Base-by-base conservation (phyloP, 306 rosid species). In the Pterocarpus macrocarpus region DNA sequence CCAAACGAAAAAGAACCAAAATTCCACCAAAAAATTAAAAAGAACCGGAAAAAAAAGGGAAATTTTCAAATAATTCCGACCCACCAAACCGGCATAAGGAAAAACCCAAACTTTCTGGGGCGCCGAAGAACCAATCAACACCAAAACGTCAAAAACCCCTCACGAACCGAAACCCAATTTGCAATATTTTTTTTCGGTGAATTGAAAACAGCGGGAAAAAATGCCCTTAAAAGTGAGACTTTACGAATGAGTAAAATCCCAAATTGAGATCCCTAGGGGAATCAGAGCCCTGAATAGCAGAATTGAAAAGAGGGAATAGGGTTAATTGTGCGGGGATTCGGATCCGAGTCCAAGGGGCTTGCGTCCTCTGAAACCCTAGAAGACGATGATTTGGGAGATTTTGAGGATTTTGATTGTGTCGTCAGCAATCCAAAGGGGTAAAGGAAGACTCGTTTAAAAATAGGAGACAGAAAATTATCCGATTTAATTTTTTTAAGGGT, bases 281-380 rank as follows among this genome's bases (percentile, higher is more conserved):
- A 77, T 38, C 38, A 5, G 79, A 85, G 82, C 72, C 79, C 79
- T 67, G 79, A 64, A 64, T 45, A 36, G 69, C 17, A 43, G 84
- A 82, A 74, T 89, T 64, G 69, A 36, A 17, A 14, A 14, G 56
- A 32, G 11, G 43, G 65, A 33, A 8, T 14, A 76, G 38, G 8
- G 62, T 9, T 9, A 47, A 68, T 62, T 45, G 34, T 35, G 43
- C 9, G 14, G 9, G 58, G 34, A 47, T 52, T 41, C 70, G 82
- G 89, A 87, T 74, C 84, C 56, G 12, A 49, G 22, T 77, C 83
- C 55, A 9, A 30, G 17, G n/a, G 80, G 75, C 35, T 70, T 8
- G 64, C 71, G 35, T 16, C 50, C 55, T 49, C 57, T 38, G 88
- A 87, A 89, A 89, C 95, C 95, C 92, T 87, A 87, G 66, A 53